A percentile compares a stretch with the other conserved stretches of the same genome.
phyloP scores from a whole-genome alignment of 2,329 filamentous ascomycete genomes.

The Xylariaceae sp. region DNA sequence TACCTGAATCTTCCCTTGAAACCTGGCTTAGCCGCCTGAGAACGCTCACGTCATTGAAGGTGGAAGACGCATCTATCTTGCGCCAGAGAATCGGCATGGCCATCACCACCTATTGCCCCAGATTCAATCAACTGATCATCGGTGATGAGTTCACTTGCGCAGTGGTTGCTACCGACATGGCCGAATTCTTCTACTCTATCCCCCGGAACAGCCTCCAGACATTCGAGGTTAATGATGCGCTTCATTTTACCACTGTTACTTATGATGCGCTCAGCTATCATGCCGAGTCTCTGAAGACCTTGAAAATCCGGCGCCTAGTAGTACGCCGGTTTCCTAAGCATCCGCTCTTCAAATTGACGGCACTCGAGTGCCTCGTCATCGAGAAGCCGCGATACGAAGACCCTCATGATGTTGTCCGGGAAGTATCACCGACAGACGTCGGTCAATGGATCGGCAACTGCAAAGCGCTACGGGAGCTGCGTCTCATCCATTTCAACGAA shows the following conservation, averaged over 20 bases:
- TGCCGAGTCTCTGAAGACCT: slow-evolving; percentile 31
- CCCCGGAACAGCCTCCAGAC: slow-evolving; percentile 50
- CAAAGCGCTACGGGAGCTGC: slow-evolving; percentile 26
- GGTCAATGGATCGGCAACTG: slow-evolving; percentile 31
- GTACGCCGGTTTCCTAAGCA: slow-evolving; percentile 28
- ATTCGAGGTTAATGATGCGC: slow-evolving; percentile 53
- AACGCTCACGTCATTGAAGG: slow-evolving; percentile 51
- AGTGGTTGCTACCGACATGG: slow-evolving; percentile 52
- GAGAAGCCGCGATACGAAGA: slow-evolving; percentile 23
- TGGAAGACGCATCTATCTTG: slow-evolving; percentile 57
- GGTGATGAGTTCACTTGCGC: slow-evolving; percentile 38
- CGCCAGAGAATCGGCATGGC: slow-evolving; percentile 47
- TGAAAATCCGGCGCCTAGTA: slow-evolving; percentile 32
- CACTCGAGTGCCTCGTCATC: slow-evolving; percentile 33
- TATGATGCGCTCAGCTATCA: slow-evolving; percentile 48
- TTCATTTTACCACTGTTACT: slow-evolving; percentile 48
- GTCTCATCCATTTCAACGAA: slow-evolving; percentile 43
- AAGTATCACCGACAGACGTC: slow-evolving; percentile 27
- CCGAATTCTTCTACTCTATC: slow-evolving; percentile 52
- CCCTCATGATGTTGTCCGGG: slow-evolving; percentile 20
- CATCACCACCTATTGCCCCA: slow-evolving; percentile 53
- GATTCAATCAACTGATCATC: slow-evolving; percentile 56
- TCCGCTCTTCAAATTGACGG: slow-evolving; percentile 31
- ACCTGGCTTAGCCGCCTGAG: slow-evolving; percentile 55
- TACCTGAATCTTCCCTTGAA: slow-evolving; percentile 47